Conservation (phyloP, 2,329 filamentous ascomycete species). For the Beauveria sp. region DNA sequence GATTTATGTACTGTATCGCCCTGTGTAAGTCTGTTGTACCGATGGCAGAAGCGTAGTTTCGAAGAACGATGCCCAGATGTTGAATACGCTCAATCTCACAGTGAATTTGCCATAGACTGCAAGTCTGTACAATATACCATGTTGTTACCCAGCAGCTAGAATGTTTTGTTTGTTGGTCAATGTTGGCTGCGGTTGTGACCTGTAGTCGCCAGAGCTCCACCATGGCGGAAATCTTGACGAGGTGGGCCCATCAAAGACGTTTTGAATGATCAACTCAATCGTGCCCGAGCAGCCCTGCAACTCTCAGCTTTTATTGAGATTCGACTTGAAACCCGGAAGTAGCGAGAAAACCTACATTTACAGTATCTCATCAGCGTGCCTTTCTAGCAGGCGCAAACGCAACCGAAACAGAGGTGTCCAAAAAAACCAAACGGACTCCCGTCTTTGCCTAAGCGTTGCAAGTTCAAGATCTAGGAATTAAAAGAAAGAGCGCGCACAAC, state of each 20-base stretch:
- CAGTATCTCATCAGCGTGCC: no score
- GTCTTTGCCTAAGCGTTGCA: no score
- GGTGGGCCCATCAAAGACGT: background rate
- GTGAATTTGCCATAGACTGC: no score
- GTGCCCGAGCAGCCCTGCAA: background rate
- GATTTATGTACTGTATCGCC: no score
- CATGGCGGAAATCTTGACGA: background rate
- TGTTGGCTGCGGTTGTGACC: background rate
- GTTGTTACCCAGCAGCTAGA: no score
- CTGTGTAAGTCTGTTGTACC: background rate
- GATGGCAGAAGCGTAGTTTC: background rate
- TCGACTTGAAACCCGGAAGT: no score
- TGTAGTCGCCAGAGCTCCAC: background rate
- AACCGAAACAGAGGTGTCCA: no score
- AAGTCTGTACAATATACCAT: no score
- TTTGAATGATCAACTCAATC: background rate
- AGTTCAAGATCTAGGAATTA: background rate
- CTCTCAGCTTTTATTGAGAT: background rate
- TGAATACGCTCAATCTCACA: no score
- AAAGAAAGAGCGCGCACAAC: background rate
- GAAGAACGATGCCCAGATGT: no score
- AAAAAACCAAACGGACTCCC: no score
- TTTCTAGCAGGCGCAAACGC: background rate
- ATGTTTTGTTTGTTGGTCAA: background rate
- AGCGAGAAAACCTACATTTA: background rate